A percentile compares a stretch with the other conserved stretches of the same genome.
These are phyloP conservation scores for Hortiboletus flavorubellus DNA, from an alignment of 768 basidiomycete species.

Conservation along the genomic window DNA sequence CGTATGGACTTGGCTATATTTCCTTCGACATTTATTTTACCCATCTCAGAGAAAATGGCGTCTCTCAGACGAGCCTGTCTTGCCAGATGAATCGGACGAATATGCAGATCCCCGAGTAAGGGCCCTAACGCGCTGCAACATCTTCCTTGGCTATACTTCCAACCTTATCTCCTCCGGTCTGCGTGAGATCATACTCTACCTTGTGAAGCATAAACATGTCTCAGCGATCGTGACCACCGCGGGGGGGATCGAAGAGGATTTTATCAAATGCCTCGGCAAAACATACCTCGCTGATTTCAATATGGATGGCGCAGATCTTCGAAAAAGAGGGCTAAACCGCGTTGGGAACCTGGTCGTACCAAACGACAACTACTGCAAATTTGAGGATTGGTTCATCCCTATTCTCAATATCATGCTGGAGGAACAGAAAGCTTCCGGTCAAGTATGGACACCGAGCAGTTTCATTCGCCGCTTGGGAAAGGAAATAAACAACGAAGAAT, in stretches of 20 bases:
- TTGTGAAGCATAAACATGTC: conserved; percentile 91
- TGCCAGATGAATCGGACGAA: conserved; percentile 68
- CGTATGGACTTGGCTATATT: conserved; percentile 2
- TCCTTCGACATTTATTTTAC: not conserved
- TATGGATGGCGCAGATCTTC: conserved; percentile 83
- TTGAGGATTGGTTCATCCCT: conserved; percentile 98
- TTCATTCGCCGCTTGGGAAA: conserved; percentile 94
- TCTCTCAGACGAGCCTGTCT: conserved; percentile 77
- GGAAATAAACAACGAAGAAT: conserved; percentile 96
- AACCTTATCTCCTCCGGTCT: conserved; percentile 98
- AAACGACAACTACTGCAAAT: conserved; percentile 98
- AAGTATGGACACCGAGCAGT: conserved; percentile 89
- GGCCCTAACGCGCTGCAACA: conserved; percentile 70
- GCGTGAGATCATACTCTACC: conserved; percentile 86
- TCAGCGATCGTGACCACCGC: conserved; percentile 93
- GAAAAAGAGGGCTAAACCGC: conserved; percentile 90
- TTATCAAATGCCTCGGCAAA: conserved; percentile 97
- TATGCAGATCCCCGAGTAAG: conserved; percentile 56
- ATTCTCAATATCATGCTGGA: conserved; percentile 86
- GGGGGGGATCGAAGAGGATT: conserved; percentile 97
- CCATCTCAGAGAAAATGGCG: conserved; percentile 75
- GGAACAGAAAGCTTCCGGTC: conserved; percentile 72
- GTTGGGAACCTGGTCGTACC: conserved; percentile 96
- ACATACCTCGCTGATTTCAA: conserved; percentile 94
- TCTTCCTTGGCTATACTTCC: conserved; percentile 98